Evolutionary conservation across 192 early-diverging fungal species (phyloP).

Genomic region (Entomortierella parvispora): DNA sequence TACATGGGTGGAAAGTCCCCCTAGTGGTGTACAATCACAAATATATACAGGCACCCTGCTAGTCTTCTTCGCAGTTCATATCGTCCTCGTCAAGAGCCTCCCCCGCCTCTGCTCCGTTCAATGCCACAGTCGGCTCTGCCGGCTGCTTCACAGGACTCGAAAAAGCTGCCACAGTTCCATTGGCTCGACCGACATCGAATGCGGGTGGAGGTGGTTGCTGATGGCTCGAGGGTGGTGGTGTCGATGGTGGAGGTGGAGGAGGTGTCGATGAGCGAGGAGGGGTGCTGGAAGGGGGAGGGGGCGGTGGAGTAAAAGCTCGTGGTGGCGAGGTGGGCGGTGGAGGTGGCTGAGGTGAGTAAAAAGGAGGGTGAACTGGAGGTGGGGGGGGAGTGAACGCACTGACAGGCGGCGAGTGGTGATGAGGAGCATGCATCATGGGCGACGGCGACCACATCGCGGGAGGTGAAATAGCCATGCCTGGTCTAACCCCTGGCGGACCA

Average conservation of each 20-base stretch:
- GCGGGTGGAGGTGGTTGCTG: too few species aligned
- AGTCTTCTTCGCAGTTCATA: conserved; percentile 16
- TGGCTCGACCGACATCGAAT: too few species aligned
- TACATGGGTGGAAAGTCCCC: too few species aligned
- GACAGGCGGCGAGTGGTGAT: too few species aligned
- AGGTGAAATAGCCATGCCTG: conserved; percentile 2
- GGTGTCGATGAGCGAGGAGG: conserved; percentile 17
- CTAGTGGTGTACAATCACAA: not conserved
- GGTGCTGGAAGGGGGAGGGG: not conserved
- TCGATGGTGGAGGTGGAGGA: conserved; percentile 16
- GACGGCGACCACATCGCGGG: conserved; percentile 10
- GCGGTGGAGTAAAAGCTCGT: conserved; percentile 9
- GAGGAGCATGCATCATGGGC: not conserved
- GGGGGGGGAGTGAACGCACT: not conserved
- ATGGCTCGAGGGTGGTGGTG: conserved; percentile 19
- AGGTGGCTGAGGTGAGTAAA: not conserved
- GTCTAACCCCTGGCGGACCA: not conserved
- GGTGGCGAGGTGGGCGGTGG: conserved; percentile 8
- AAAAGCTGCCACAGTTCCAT: too few species aligned
- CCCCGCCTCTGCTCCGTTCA: too few species aligned
- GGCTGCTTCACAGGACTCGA: too few species aligned
- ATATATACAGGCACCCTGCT: not conserved
- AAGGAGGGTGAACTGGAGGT: not conserved
- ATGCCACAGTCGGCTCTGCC: too few species aligned
- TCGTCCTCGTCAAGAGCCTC: conserved; percentile 15